Evolutionary conservation across 805 yeast species (phyloP), one percentile per base, ranked within the genome.

Genomic region (Starmerella asiatica): DNA sequence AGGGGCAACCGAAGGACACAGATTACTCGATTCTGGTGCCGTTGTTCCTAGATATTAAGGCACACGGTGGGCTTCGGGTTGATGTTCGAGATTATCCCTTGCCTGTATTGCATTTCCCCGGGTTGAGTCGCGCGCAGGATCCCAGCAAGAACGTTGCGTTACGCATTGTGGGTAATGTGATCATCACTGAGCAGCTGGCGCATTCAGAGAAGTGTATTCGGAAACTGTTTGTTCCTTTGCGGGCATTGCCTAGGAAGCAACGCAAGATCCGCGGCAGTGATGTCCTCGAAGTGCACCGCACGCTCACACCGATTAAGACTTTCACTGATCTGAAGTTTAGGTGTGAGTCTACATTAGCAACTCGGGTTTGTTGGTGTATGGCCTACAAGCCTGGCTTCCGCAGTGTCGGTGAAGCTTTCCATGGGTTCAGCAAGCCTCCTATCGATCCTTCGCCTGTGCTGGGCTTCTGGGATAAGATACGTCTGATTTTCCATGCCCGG

Each of bases 381-480:
- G 79, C 88, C 0, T 77, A 79, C 49, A 83, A 79, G 49, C 85
- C 93, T 15, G 86, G 85, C 1, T 70, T 86, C 23, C 84, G 83
- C 48, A 86, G 83, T 48, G 67, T 77, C 2, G 79, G 81, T 75
- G 62, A 75, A 40, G 78, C 73, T 40, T 69, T 86, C 44, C 94
- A 85, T 51, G 75, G 78, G 33, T 82, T 86, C 54, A 75, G 93
- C 1, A 86, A 88, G 56, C 93, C 94, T 0, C 94, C 93, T 0
- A 61, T 80, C 14, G 97, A 86, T 56, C 86, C 86, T 0, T 82
- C 94, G 2, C 70, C 73, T 3, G 79, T 79, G 49, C 61, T 84
- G 12, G 97, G 97, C 0, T 76, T 85, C 49, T 86, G 97, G 97
- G 97, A 86, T 58, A 88, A 85, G 56, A 59, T 84, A 21, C 63